A percentile compares a stretch with the other conserved stretches of the same genome.
Evolutionary conservation across 805 yeast species (phyloP).

Genomic region (Ogataea ganodermae): DNA sequence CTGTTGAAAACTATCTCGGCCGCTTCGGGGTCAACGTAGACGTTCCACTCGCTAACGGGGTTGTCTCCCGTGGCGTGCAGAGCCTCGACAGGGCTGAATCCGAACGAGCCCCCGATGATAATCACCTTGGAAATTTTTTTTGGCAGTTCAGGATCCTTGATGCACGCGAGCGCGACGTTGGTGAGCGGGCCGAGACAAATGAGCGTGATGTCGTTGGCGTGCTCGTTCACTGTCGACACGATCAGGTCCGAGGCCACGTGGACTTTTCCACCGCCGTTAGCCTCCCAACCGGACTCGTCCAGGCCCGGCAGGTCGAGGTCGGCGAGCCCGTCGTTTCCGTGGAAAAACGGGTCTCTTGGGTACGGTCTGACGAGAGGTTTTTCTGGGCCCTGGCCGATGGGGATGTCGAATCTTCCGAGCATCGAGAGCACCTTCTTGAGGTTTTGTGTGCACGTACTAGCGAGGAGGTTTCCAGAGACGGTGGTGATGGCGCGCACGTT

Average conservation of each 20-base stretch:
- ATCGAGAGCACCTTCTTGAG: conserved; percentile 25
- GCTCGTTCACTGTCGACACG: conserved; percentile 21
- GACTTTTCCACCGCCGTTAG: conserved; percentile 7
- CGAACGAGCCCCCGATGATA: conserved; percentile 32
- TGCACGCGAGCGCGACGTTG: conserved; percentile 28
- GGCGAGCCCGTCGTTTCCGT: conserved; percentile 30
- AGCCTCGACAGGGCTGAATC: conserved; percentile 26
- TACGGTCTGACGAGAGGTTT: conserved; percentile 29
- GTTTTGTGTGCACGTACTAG: conserved; percentile 26
- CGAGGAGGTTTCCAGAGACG: conserved; percentile 30
- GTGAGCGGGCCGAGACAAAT: conserved; percentile 30
- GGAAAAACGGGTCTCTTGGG: conserved; percentile 32
- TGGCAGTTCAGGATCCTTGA: conserved; percentile 28
- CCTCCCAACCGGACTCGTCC: conserved; percentile 19
- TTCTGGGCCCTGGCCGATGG: conserved; percentile 32
- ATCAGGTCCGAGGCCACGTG: conserved; percentile 27
- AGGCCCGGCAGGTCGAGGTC: conserved; percentile 26
- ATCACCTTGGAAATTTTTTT: conserved; percentile 25
- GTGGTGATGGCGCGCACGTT: conserved; percentile 32
- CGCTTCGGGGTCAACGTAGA: conserved; percentile 32
- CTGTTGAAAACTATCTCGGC: conserved; percentile 27
- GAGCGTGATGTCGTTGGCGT: conserved; percentile 21
- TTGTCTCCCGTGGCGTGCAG: conserved; percentile 34
- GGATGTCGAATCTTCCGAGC: conserved; percentile 23
- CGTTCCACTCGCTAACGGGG: conserved; percentile 33